Evolutionary conservation across 2,329 filamentous ascomycete species (phyloP).

Genomic region (Pseudogymnoascus destructans): DNA sequence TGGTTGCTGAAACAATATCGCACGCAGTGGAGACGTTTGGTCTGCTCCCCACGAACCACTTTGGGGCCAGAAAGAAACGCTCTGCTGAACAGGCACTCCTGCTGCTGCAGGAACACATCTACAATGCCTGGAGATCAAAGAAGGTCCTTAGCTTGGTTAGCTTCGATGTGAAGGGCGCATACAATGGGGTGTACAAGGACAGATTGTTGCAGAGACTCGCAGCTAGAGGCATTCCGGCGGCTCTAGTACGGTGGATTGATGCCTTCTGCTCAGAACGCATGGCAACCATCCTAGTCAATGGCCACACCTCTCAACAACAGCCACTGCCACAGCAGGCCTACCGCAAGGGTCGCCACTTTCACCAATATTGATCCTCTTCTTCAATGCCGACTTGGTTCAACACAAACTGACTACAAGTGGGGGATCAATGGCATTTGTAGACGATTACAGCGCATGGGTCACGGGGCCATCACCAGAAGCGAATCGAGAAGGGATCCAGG

Average conservation of each 20-base stretch:
- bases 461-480: conserved; percentile 16
- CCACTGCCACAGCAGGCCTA: conserved; percentile 19
- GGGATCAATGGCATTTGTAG: conserved; percentile 23
- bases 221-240: conserved; percentile 18
- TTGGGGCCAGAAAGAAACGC: conserved; percentile 28
- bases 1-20: conserved; percentile 24
- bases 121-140: conserved; percentile 23
- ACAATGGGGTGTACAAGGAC: conserved; percentile 29
- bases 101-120: conserved; percentile 23
- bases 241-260: conserved; percentile 16
- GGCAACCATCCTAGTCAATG: conserved; percentile 18
- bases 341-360: conserved; percentile 28
- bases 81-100: no score
- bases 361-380: conserved; percentile 27
- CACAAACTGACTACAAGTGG: conserved; percentile 21
- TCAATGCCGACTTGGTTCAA: conserved; percentile 18
- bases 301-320: conserved; percentile 14
- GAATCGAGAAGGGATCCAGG: conserved; percentile 20
- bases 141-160: conserved; percentile 26
- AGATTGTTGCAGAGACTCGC: conserved; percentile 26
- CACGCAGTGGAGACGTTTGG: conserved; percentile 22
- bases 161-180: conserved; percentile 31
- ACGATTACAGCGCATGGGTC: conserved; percentile 23
- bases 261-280: conserved; percentile 21
- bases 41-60: conserved; percentile 28